Percentiles rank a stretch among this genome's conserved stretches.
Evolutionary conservation across 2,329 filamentous ascomycete species (phyloP).

Genomic region (Trichoderma citrinoviride): DNA sequence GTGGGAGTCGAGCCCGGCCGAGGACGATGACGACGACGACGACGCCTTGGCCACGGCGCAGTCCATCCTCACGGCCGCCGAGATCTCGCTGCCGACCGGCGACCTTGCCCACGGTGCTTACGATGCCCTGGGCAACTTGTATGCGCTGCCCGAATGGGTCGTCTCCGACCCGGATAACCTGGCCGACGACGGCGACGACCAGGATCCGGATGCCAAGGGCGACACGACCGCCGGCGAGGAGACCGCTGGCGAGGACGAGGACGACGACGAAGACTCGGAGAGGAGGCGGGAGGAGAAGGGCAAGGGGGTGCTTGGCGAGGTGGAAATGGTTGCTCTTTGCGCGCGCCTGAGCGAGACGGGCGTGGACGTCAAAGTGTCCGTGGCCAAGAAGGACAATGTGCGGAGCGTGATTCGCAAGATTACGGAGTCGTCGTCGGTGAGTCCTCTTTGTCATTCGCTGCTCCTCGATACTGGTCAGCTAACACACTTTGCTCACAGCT

Average conservation of each 20-base stretch:
- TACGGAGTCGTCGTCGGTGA: conserved; percentile 61
- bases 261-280: conserved; percentile 36
- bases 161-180: conserved; percentile 63
- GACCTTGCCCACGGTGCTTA: conserved; percentile 70
- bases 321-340: conserved; percentile 55
- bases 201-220: conserved; percentile 27
- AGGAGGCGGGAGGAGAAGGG: conserved; percentile 57
- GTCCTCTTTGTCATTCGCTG: conserved; percentile 29
- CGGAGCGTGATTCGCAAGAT: conserved; percentile 61
- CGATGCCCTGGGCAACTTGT: conserved; percentile 67
- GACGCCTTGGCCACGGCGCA: conserved; percentile 65
- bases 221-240: conserved; percentile 40
- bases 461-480: neutral
- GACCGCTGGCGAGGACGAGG: conserved; percentile 38
- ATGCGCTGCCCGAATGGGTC: conserved; percentile 65
- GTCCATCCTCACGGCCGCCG: conserved; percentile 73
- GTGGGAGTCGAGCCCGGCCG: conserved; percentile 50
- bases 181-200: conserved; percentile 45
- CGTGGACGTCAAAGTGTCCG: conserved; percentile 58
- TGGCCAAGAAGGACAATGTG: conserved; percentile 63
- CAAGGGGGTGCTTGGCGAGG: conserved; percentile 52
- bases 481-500: conserved; percentile 49
- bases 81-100: conserved; percentile 71
- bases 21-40: conserved; percentile 38
- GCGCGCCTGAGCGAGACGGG: conserved; percentile 66